Evolutionary conservation across 2,329 filamentous ascomycete genomes (phyloP), one percentile per base, ranked within the genome.

Genomic region (Ascomycota sp.): DNA sequence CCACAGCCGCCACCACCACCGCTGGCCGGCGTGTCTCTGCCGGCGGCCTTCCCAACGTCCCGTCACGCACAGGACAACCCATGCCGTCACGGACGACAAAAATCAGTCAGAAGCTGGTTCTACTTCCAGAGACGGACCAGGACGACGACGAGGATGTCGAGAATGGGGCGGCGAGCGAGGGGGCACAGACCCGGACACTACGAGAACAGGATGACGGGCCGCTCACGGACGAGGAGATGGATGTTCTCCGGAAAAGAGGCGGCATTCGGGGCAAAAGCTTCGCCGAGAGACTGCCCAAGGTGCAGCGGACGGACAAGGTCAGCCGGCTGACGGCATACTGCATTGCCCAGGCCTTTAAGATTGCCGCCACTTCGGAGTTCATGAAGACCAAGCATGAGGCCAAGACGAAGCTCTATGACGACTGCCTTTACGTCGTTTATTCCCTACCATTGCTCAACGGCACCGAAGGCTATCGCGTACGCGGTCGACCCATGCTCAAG

Each of bases 351-450:
- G 80, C 78, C 7, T 95, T 85, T 56, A 92, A 86, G 55, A 72
- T 92, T 56, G 76, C 78, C 42, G 69, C 75, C 19, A 82, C 83
- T n/a, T 82, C 85, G 10, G 71, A 80, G 22, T 98, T 98, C 47
- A 61, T 94, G 36, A 76, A 79, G 41, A 79, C 80, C 38, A 76
- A 75, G 43, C 89, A 98, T 54, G 75, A 78, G 21, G 86, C 85
- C 1, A 77, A 83, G 53, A 92, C 86, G 10, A 98, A 98, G 54
- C 63, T 95, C 5, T 98, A 98, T 53, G 89, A 98, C 50, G 89
- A 98, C 51, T 98, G 89, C 46, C 60, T 98, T 17, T 98, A 98
- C 48, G 81, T 76, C 19, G 86, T 93, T 28, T 98, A 98, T 51
- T 85, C 94, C 47, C 58, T 94, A 20, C 89, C 89, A 5, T 57